phyloP scores from a whole-genome alignment of 257 asterid species.

The Jasminum sambac region DNA sequence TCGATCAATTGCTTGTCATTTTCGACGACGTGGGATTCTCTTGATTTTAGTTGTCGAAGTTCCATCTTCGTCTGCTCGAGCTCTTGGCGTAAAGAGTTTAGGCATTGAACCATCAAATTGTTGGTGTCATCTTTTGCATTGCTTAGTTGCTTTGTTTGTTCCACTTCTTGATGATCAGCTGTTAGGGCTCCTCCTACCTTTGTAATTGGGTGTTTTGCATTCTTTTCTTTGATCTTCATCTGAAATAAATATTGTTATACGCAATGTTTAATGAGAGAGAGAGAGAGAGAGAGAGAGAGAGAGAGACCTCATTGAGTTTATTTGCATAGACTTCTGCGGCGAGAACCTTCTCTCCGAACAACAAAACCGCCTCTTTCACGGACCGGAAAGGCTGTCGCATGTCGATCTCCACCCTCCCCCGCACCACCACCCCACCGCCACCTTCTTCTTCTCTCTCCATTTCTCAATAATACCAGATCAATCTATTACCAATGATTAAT shows the following conservation, averaged over 20 bases:
- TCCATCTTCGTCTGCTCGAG: constrained; percentile 69
- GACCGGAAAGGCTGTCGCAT: constrained; percentile 75
- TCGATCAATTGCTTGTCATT: constrained; percentile 22
- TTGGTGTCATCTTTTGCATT: constrained; percentile 61
- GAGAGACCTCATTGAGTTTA: constrained; percentile 60
- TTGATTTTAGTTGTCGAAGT: constrained; percentile 48
- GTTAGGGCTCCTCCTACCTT: constrained; percentile 27
- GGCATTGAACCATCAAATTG: constrained; percentile 48
- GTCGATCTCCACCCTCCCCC: constrained; percentile 89
- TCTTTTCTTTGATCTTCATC: constrained; percentile 40
- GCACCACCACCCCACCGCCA: constrained; percentile 50
- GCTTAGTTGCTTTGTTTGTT: constrained; percentile 56
- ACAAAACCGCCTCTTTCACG: constrained; percentile 69
- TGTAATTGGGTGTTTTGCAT: constrained; percentile 18
- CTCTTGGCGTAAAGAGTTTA: constrained; percentile 55
- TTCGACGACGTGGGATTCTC: constrained; percentile 21
- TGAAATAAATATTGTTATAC: constrained; percentile 6
- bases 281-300: background rate
- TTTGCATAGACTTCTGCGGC: constrained; percentile 73
- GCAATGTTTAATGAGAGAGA: background rate
- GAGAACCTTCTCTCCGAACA: constrained; percentile 80
- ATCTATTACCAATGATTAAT: background rate
- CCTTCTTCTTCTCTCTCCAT: constrained; percentile 62
- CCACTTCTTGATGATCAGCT: constrained; percentile 36
- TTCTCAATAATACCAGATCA: background rate